Evolutionary conservation across 345 rosid species (phyloP).

Genomic region (Eucalyptus caleyi): DNA sequence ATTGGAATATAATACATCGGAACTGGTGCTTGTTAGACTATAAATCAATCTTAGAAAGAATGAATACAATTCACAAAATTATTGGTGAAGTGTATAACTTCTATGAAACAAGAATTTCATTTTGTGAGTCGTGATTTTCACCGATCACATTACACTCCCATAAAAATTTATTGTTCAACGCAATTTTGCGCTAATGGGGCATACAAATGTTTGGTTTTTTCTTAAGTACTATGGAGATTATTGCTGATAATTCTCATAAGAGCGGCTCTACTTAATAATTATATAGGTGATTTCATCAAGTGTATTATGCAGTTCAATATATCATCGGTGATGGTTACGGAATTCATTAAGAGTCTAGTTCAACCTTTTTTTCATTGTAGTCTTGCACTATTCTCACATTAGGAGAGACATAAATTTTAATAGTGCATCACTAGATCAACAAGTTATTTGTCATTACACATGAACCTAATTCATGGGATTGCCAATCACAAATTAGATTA

Average conservation of each 20-base stretch:
- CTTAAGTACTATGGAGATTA: neutral
- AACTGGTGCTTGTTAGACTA: neutral
- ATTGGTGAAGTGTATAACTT: neutral
- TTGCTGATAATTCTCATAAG: neutral
- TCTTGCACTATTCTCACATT: neutral
- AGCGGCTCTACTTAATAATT: neutral
- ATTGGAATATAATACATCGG: too few relatives aligned
- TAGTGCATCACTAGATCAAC: neutral
- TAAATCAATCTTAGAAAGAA: too few relatives aligned
- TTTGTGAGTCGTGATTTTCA: too few relatives aligned
- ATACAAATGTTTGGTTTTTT: too few relatives aligned
- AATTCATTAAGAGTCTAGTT: too few relatives aligned
- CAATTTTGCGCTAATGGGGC: accelerated
- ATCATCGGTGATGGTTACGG: accelerated
- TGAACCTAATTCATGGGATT: neutral
- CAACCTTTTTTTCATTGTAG: neutral
- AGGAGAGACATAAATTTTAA: neutral
- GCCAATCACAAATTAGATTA: neutral
- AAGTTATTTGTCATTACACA: neutral
- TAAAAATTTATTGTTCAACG: too few relatives aligned
- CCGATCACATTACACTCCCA: too few relatives aligned
- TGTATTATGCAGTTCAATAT: too few relatives aligned
- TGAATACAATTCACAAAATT: neutral
- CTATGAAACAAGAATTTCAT: neutral
- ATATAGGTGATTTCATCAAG: too few relatives aligned